Conservation (phyloP, 768 basidiomycete species). For the Lentinula edodes region DNA sequence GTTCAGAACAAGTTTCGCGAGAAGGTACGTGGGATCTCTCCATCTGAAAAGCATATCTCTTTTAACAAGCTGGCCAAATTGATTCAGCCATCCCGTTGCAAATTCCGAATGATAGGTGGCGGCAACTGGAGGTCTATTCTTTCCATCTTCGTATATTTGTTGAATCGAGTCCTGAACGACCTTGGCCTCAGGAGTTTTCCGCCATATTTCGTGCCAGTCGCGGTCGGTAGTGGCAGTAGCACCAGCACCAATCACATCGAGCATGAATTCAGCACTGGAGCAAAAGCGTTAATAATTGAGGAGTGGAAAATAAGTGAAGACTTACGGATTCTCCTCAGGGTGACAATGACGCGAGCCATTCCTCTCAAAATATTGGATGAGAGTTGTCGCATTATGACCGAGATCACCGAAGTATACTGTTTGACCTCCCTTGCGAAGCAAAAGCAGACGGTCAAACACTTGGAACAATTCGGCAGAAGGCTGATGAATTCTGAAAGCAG, state of each 20-base stretch:
- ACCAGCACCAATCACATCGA: slow-evolving; percentile 73
- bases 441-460: slow-evolving; percentile 72
- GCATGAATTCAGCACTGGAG: slow-evolving; percentile 53
- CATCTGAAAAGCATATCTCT: slow-evolving; percentile 46
- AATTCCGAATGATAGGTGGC: slow-evolving; percentile 37
- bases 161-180: slow-evolving; percentile 34
- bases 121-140: slow-evolving; percentile 29
- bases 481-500: slow-evolving; percentile 34
- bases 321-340: slow-evolving; percentile 68
- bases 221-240: slow-evolving; percentile 47
- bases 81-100: slow-evolving; percentile 49
- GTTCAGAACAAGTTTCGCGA: slow-evolving; percentile 54
- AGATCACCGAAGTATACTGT: slow-evolving; percentile 73
- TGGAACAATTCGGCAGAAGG: slow-evolving; percentile 85
- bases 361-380: slow-evolving; percentile 74
- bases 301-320: background rate
- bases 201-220: slow-evolving; percentile 62
- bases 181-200: slow-evolving; percentile 39
- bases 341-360: slow-evolving; percentile 63
- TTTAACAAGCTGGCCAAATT: slow-evolving; percentile 35
- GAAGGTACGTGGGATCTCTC: slow-evolving; percentile 53
- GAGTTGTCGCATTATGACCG: slow-evolving; percentile 50
- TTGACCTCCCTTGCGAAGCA: slow-evolving; percentile 74
- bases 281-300: slow-evolving; percentile 2
- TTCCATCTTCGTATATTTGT: slow-evolving; percentile 43